Evolutionary conservation across 805 yeast genomes (phyloP), one percentile per base, ranked within the genome.

Genomic region (Candida cerambycidarum): DNA sequence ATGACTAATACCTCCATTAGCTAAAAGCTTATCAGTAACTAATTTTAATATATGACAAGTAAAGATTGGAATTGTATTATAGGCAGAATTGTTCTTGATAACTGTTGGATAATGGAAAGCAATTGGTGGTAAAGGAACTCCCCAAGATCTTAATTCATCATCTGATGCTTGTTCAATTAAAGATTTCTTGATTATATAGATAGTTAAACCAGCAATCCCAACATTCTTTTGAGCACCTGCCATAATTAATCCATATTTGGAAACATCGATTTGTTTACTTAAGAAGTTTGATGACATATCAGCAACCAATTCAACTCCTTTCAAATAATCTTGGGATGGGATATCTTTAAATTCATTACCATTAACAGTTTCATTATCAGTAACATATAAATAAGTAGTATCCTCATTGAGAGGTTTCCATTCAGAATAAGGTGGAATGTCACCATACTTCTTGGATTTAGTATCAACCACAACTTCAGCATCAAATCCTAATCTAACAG

Each of bases 141-240:
- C 78, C 39, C 82, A 67, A 28, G 68, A 65, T 33, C 61, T 70
- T 54, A 89, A 71, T 52, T 80, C 82, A 1, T 70, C 83, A 50
- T 80, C 86, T 2, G 79, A 53, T 3, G 89, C 80, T 50, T 80
- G 80, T 19, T 81, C 85, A 19, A 93, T 67, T 42, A 93, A 74
- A 1, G 82, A 59, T 62, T 89, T 92, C 66, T 87, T 89, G 65
- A 90, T 83, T 56, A 93, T 92, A 63, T 89, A 92, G 48, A 93
- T 75, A 12, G 97, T 85, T 51, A 93, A 79, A 29, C 99, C 99
- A 8, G 99, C 97, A 58, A 93, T 71, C 42, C 99, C 99, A 59
- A 93, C 89, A 63, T 93, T 93, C 68, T 93, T 93, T 69, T 93
- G 99, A 19, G 98, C 99, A 49, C 99, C 99, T 14, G 97, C 99